A percentile compares a stretch with the other conserved stretches of the same genome.
phyloP scores from a whole-genome alignment of 164 flowering plant species.

The Aristolochia fimbriata region DNA sequence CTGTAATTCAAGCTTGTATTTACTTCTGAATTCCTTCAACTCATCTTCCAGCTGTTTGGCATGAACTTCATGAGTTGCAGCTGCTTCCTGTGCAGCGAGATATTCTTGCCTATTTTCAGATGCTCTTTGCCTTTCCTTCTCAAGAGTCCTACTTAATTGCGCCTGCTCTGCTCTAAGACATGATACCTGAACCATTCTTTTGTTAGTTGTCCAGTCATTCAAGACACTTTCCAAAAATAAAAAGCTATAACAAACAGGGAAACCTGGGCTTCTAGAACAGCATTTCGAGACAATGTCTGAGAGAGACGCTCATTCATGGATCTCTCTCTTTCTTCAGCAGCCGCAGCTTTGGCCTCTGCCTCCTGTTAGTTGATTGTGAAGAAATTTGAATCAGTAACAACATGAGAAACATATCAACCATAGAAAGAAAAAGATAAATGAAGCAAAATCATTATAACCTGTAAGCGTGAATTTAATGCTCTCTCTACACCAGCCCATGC shows the following conservation, averaged over 20 bases:
- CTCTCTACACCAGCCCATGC: conserved; percentile 99
- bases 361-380: conserved; percentile 42
- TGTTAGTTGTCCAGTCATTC: conserved; percentile 16
- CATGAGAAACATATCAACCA: conserved; percentile 1
- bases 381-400: background rate
- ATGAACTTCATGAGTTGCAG: conserved; percentile 85
- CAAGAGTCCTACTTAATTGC: conserved; percentile 77
- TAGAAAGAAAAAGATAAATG: conserved; percentile 1
- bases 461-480: conserved; percentile 77
- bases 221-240: background rate
- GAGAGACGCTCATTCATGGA: conserved; percentile 90
- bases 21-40: conserved; percentile 59
- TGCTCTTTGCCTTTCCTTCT: conserved; percentile 96
- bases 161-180: conserved; percentile 96
- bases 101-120: conserved; percentile 94
- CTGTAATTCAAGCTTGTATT: conserved; percentile 78
- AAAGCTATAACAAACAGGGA: conserved; percentile 2
- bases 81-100: conserved; percentile 89
- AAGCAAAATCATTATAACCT: conserved; percentile 37
- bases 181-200: conserved; percentile 57
- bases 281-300: conserved; percentile 89
- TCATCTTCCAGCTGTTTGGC: conserved; percentile 83
- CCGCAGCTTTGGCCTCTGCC: conserved; percentile 93
- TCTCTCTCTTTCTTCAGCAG: conserved; percentile 85
- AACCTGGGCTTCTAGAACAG: conserved; percentile 99